phyloP scores from a whole-genome alignment of 352 stramenopile species.

The Saprolegnia diclina region DNA sequence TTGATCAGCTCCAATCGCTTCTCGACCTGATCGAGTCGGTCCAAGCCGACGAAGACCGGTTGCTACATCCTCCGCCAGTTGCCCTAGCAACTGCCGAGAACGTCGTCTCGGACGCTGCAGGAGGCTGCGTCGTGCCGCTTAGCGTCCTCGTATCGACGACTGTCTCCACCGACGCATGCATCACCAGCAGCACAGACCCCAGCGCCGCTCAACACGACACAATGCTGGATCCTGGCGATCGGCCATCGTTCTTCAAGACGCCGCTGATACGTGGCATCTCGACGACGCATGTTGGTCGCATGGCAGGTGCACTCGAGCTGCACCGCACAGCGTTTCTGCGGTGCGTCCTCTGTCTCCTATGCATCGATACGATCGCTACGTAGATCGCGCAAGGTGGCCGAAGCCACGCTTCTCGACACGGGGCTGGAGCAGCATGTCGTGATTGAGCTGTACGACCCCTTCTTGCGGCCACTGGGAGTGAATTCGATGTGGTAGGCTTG shows the following conservation, averaged over 20 bases:
- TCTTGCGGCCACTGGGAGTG: too few relatives aligned
- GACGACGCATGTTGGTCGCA: neutral
- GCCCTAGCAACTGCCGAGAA: too few relatives aligned
- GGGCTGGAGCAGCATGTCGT: slow-evolving; percentile 4
- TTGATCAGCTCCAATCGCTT: neutral
- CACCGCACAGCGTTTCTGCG: slow-evolving; percentile 12
- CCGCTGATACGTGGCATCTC: neutral
- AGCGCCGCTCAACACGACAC: too few relatives aligned
- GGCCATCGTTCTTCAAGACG: neutral
- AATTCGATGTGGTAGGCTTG: slow-evolving; percentile 6
- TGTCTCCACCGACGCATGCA: too few relatives aligned
- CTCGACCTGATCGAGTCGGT: slow-evolving; percentile 1
- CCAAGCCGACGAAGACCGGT: neutral
- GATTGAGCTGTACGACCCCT: slow-evolving; percentile 18
- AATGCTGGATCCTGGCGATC: too few relatives aligned
- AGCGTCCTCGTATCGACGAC: neutral
- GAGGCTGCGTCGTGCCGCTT: neutral
- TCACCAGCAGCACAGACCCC: too few relatives aligned
- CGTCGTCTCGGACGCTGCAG: too few relatives aligned
- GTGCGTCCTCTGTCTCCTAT: neutral
- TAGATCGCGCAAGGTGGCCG: slow-evolving; percentile 4
- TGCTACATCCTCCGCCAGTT: too few relatives aligned
- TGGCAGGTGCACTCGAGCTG: neutral
- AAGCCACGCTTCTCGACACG: slow-evolving; percentile 14
- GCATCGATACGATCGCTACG: neutral